phyloP scores from a whole-genome alignment of 148 eudicot genomes.

The Salicornia ramosissima region DNA sequence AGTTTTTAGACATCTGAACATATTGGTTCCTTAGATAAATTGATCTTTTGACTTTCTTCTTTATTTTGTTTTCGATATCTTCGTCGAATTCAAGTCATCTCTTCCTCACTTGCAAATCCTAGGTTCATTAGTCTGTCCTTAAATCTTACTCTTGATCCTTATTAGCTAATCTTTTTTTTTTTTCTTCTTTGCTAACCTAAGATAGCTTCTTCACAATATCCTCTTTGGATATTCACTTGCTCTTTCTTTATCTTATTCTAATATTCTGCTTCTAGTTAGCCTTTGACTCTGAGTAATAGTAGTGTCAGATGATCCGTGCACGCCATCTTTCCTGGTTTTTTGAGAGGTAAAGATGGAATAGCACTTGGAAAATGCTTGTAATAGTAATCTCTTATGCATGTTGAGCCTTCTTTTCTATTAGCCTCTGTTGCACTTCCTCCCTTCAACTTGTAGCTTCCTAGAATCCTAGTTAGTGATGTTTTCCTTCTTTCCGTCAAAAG shows the following conservation, averaged over 20 bases:
- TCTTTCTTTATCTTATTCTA: conserved; percentile 6
- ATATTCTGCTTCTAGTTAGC: conserved; percentile 27
- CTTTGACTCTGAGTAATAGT: conserved; percentile 28
- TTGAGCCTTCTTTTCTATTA: conserved; percentile 6
- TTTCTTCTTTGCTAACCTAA: conserved; percentile 14
- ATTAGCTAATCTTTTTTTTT: not conserved
- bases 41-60: conserved; percentile 21
- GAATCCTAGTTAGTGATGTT: not conserved
- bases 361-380: conserved; percentile 25
- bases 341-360: conserved; percentile 48
- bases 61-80: not conserved
- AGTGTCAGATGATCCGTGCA: conserved; percentile 24
- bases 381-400: conserved; percentile 22
- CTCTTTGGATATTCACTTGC: conserved; percentile 6
- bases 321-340: conserved; percentile 51
- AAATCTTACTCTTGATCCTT: conserved; percentile 7
- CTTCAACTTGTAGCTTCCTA: conserved; percentile 2
- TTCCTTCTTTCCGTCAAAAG: conserved; percentile 10
- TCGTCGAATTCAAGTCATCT: not conserved
- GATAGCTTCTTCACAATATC: conserved; percentile 20
- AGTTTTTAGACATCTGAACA: conserved; percentile 36
- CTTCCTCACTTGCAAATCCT: conserved; percentile 3
- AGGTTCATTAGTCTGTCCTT: conserved; percentile 1
- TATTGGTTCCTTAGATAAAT: conserved; percentile 20
- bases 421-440: conserved; percentile 18